Conservation (phyloP, 2,329 filamentous ascomycete species). For the Juglanconis juglandina region DNA sequence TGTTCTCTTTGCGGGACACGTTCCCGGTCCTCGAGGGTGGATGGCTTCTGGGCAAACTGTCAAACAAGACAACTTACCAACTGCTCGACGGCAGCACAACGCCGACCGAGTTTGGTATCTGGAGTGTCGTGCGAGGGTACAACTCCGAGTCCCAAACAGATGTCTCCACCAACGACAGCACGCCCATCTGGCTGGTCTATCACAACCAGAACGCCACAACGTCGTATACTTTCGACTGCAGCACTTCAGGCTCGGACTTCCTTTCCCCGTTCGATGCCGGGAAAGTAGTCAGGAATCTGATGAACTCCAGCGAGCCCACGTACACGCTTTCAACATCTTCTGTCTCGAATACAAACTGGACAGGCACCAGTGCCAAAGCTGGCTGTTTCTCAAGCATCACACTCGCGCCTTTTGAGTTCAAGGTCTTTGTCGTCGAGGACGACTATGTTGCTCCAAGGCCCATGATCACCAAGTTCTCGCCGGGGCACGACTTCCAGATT, state of each 20-base stretch:
- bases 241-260: slow-evolving; percentile 40
- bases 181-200: slow-evolving; percentile 46
- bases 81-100: slow-evolving; percentile 39
- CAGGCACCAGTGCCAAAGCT: slow-evolving; percentile 11
- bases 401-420: slow-evolving; percentile 54
- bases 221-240: slow-evolving; percentile 44
- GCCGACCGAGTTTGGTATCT: slow-evolving; percentile 45
- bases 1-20: slow-evolving; percentile 56
- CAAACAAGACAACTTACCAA: slow-evolving; percentile 51
- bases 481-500: slow-evolving; percentile 59
- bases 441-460: slow-evolving; percentile 49
- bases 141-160: slow-evolving; percentile 49
- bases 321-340: slow-evolving; percentile 45
- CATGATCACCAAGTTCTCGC: slow-evolving; percentile 56
- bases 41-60: slow-evolving; percentile 51
- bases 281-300: slow-evolving; percentile 58
- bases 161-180: slow-evolving; percentile 43
- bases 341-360: slow-evolving; percentile 23
- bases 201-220: slow-evolving; percentile 45
- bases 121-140: slow-evolving; percentile 53
- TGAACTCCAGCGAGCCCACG: slow-evolving; percentile 34
- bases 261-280: slow-evolving; percentile 52
- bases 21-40: slow-evolving; percentile 60
- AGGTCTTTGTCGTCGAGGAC: slow-evolving; percentile 53
- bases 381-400: slow-evolving; percentile 52